Evolutionary conservation across 2,329 filamentous ascomycete genomes (phyloP).

Genomic region (Colletotrichum sp.): DNA sequence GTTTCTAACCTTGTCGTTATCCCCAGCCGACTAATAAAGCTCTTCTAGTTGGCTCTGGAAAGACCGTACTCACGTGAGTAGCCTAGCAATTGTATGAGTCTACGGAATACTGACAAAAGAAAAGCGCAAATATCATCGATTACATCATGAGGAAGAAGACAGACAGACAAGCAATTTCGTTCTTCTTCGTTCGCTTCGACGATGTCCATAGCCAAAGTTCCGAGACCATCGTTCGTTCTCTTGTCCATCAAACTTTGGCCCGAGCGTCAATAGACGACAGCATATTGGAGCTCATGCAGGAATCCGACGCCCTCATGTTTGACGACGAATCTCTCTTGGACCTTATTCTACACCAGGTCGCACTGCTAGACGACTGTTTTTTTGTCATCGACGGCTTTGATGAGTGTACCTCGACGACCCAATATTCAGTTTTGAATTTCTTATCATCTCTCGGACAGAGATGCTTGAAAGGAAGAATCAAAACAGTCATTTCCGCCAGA

Average conservation of each 20-base stretch:
- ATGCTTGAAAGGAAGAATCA: neutral
- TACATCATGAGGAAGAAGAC: neutral
- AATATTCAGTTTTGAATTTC: neutral
- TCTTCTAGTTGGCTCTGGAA: neutral
- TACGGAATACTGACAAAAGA: neutral
- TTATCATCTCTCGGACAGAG: neutral
- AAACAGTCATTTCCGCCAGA: neutral
- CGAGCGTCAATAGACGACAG: neutral
- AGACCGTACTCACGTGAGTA: neutral
- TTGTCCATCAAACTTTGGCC: neutral
- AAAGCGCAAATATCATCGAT: neutral
- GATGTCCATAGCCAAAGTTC: neutral
- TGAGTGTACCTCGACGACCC: neutral
- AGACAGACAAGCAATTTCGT: fast-evolving
- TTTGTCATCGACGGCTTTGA: neutral
- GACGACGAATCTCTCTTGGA: neutral
- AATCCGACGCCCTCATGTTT: neutral
- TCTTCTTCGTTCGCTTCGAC: neutral
- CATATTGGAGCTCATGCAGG: neutral
- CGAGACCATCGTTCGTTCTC: neutral
- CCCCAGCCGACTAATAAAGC: neutral
- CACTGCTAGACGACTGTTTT: fast-evolving
- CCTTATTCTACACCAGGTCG: neutral
- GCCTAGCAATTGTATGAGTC: neutral
- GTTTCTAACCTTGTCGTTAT: neutral